A percentile compares a stretch with the other conserved stretches of the same genome.
These are phyloP conservation scores for Vaucheria bursata DNA, from an alignment of 352 stramenopile species.

Conservation along the genomic window DNA sequence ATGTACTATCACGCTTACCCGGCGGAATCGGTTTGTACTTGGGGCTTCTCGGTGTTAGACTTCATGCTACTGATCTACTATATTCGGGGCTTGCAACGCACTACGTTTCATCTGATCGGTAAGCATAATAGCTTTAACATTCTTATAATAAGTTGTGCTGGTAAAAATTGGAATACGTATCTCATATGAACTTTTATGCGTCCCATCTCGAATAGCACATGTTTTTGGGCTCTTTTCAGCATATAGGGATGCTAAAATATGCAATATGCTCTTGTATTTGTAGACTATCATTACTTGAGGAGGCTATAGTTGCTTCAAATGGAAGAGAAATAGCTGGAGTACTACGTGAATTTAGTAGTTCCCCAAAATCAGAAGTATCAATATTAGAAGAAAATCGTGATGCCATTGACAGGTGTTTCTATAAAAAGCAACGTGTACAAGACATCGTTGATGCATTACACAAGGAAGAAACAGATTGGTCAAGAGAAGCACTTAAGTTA, in stretches of 20 bases:
- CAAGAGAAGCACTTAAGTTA: conserved; percentile 63
- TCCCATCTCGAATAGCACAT: too few species aligned
- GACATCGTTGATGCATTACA: conserved; percentile 55
- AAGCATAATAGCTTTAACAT: too few species aligned
- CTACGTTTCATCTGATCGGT: conserved; percentile 83
- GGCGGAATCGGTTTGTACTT: conserved; percentile 78
- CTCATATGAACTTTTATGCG: too few species aligned
- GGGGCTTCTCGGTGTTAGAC: conserved; percentile 79
- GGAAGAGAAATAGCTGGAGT: neutral
- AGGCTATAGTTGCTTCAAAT: conserved; percentile 65
- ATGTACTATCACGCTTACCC: conserved; percentile 74
- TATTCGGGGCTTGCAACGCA: conserved; percentile 89
- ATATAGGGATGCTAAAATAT: too few species aligned
- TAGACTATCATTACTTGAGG: conserved; percentile 56
- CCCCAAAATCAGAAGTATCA: conserved; percentile 4
- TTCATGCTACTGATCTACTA: conserved; percentile 71
- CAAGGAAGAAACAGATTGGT: conserved; percentile 52
- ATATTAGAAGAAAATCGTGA: conserved; percentile 67
- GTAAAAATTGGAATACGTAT: too few species aligned
- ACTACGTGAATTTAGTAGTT: neutral
- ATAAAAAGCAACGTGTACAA: conserved; percentile 65
- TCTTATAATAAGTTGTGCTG: too few species aligned
- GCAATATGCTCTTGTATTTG: neutral
- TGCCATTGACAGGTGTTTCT: conserved; percentile 73
- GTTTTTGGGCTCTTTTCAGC: too few species aligned